Percentiles rank a stretch among this genome's conserved stretches.
phyloP scores from a whole-genome alignment of 2,329 filamentous ascomycete species.

The Nemania sp. region DNA sequence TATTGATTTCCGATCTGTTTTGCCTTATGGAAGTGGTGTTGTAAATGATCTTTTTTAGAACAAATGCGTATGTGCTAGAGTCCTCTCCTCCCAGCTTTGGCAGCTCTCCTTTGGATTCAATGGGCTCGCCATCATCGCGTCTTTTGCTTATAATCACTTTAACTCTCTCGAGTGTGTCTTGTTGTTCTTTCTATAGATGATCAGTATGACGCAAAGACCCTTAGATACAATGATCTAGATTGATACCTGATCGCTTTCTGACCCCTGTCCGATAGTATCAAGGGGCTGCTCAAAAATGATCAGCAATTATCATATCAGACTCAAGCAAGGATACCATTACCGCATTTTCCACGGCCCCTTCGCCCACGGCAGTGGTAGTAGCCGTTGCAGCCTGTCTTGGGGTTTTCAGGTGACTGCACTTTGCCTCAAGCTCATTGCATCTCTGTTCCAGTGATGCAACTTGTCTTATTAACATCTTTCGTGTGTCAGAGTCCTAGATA shows the following conservation, averaged over 20 bases:
- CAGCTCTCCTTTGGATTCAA: slow-evolving; percentile 2
- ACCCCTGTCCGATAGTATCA: background rate
- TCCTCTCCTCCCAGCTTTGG: background rate
- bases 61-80: background rate
- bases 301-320: background rate
- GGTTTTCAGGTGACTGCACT: background rate
- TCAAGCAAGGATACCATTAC: background rate
- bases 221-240: background rate
- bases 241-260: background rate
- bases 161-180: background rate
- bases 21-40: background rate
- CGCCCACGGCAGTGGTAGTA: background rate
- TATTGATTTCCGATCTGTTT: background rate
- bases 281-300: background rate
- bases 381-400: background rate
- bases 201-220: background rate
- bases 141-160: slow-evolving; percentile 8
- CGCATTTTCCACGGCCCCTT: background rate
- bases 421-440: slow-evolving; percentile 3
- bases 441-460: slow-evolving; percentile 1
- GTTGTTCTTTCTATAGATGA: background rate
- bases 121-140: background rate
- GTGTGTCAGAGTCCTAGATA: background rate
- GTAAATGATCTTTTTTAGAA: background rate
- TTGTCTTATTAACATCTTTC: background rate